These are phyloP conservation scores for Zygosaccharomyces sapae DNA, from an alignment of 1,139 yeast genomes.

Conservation along the genomic window DNA sequence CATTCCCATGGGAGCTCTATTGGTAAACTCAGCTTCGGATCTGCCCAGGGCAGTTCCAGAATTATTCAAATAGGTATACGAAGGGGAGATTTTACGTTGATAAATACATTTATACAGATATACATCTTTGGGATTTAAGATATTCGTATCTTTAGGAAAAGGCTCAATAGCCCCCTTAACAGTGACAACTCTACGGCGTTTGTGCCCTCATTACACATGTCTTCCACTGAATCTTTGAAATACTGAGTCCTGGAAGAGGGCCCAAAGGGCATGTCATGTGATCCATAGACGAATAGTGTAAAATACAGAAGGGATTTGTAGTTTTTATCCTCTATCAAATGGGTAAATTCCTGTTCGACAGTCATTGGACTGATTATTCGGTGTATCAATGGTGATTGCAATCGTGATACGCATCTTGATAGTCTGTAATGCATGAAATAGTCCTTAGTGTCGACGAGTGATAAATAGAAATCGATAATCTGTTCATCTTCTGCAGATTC, in stretches of 20 bases:
- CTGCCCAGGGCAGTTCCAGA: constrained; percentile 48
- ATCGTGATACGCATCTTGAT: constrained; percentile 20
- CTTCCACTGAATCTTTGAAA: constrained; percentile 25
- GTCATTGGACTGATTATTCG: constrained; percentile 6
- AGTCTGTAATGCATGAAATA: constrained; percentile 29
- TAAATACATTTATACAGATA: constrained; percentile 6
- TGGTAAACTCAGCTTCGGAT: constrained; percentile 47
- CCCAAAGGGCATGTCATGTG: constrained; percentile 22
- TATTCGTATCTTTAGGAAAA: constrained; percentile 17
- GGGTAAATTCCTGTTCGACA: constrained; percentile 22
- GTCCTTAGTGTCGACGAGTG: constrained; percentile 18
- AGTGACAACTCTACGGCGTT: constrained; percentile 29
- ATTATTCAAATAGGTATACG: constrained; percentile 38
- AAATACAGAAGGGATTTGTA: constrained; percentile 28
- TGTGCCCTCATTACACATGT: constrained; percentile 20
- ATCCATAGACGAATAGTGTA: constrained; percentile 25
- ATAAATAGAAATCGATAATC: constrained; percentile 16
- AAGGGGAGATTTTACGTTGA: constrained; percentile 28
- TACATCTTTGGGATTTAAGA: neutral
- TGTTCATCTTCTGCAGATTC: constrained; percentile 6
- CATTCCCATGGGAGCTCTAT: constrained; percentile 42
- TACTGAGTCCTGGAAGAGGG: constrained; percentile 13
- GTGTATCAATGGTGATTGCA: constrained; percentile 18
- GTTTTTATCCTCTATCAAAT: constrained; percentile 19
- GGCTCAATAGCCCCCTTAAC: constrained; percentile 23